Conservation (phyloP, 192 early-diverging fungal species). For the Mortierella hygrophila region DNA sequence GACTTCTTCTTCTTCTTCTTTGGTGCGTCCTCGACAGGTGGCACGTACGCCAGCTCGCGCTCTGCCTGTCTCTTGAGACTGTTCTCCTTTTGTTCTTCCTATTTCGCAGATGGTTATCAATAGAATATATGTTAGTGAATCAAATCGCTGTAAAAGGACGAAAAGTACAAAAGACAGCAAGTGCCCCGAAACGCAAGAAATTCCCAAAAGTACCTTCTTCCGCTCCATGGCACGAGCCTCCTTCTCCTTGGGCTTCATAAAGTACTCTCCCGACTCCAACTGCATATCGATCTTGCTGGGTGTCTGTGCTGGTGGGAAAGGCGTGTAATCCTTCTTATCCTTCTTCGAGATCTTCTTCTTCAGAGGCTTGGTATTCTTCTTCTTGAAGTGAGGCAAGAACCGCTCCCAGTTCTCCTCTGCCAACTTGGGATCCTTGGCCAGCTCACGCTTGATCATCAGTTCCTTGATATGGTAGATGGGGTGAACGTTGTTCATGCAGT, state of each 20-base stretch:
- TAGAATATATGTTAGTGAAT: background rate
- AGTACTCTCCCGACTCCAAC: constrained; percentile 97
- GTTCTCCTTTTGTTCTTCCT: constrained; percentile 77
- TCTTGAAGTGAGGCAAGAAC: constrained; percentile 97
- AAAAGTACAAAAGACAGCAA: constrained; percentile 21
- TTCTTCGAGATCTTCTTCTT: constrained; percentile 70
- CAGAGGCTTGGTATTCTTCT: constrained; percentile 82
- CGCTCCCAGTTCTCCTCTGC: constrained; percentile 96
- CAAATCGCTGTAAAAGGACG: background rate
- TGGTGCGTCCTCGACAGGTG: constrained; percentile 74
- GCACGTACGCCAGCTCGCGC: constrained; percentile 84
- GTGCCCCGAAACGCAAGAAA: background rate
- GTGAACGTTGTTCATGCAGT: constrained; percentile 99
- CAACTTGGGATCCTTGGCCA: constrained; percentile 96
- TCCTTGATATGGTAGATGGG: constrained; percentile 99
- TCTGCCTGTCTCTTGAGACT: constrained; percentile 76
- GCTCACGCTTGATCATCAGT: constrained; percentile 98
- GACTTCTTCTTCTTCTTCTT: constrained; percentile 58
- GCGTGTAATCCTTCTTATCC: constrained; percentile 88
- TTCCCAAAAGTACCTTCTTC: constrained; percentile 66
- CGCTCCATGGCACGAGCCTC: constrained; percentile 72
- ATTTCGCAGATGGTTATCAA: background rate
- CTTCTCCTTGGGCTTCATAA: constrained; percentile 82
- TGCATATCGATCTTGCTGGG: constrained; percentile 93
- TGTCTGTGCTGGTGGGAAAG: constrained; percentile 90